Percentiles rank a stretch among this genome's conserved stretches.
These are phyloP conservation scores for Coemansia sp. DNA, from an alignment of 192 early-diverging fungal species.

Conservation along the genomic window DNA sequence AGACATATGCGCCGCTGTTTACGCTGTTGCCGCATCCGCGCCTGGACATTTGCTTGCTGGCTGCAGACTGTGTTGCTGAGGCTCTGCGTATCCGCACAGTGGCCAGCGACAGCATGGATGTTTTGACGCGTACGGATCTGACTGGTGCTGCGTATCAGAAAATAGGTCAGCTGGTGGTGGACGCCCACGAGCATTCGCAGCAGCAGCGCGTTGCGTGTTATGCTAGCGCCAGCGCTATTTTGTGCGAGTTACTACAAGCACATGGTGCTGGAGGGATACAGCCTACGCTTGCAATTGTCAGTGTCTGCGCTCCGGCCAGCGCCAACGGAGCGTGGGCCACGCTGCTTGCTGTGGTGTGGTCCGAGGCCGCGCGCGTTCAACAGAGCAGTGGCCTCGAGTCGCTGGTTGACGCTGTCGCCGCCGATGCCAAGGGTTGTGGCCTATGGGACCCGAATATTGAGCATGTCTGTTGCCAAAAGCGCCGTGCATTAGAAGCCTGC, in stretches of 20 bases:
- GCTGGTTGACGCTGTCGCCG: background rate
- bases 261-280: constrained; percentile 6
- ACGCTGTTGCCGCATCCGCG: constrained; percentile 27
- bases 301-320: constrained; percentile 5
- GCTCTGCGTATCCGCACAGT: constrained; percentile 20
- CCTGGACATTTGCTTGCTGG: constrained; percentile 19
- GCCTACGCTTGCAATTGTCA: constrained; percentile 19
- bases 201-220: constrained; percentile 8
- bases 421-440: constrained; percentile 14
- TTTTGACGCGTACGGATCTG: constrained; percentile 1
- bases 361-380: constrained; percentile 4
- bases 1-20: constrained; percentile 35
- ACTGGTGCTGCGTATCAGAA: constrained; percentile 24
- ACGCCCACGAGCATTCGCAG: constrained; percentile 2
- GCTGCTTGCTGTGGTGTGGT: constrained; percentile 30
- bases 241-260: constrained; percentile 21
- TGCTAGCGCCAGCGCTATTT: constrained; percentile 17
- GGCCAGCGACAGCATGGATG: background rate
- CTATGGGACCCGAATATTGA: constrained; percentile 36
- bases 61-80: constrained; percentile 45
- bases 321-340: constrained; percentile 27
- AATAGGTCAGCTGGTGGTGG: constrained; percentile 19
- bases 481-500: constrained; percentile 2
- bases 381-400: constrained; percentile 12
- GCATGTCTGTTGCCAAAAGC: constrained; percentile 15